Evolutionary conservation across 768 basidiomycete species (phyloP).

Genomic region (Lentinula sp.): DNA sequence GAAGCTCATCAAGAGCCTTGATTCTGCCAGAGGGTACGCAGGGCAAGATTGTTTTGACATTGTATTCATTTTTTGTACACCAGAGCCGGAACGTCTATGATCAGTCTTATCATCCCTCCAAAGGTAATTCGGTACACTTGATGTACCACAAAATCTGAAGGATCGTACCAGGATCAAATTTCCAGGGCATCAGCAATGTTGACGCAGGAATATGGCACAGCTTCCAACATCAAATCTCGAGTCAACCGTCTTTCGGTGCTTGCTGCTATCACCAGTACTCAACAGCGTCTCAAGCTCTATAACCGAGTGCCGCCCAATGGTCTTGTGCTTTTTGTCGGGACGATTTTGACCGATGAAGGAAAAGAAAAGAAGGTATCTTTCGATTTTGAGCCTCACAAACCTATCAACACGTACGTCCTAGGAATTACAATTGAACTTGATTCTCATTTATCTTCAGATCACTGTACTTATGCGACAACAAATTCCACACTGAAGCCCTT

Average conservation of each 20-base stretch:
- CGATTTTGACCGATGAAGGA: conserved; percentile 95
- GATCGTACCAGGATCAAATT: conserved; percentile 70
- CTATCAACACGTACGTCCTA: conserved; percentile 89
- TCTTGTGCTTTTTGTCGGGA: conserved; percentile 96
- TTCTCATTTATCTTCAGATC: conserved; percentile 45
- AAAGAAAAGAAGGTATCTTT: conserved; percentile 99
- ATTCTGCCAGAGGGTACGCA: conserved; percentile 80
- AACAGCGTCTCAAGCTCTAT: conserved; percentile 95
- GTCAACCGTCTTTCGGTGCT: conserved; percentile 97
- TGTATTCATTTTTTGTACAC: conserved; percentile 18
- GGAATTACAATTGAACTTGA: no score
- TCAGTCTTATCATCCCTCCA: conserved; percentile 94
- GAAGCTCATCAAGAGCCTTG: conserved; percentile 98
- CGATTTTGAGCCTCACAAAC: conserved; percentile 98
- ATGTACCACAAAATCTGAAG: not conserved
- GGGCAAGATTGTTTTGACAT: not conserved
- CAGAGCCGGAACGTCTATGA: conserved; percentile 97
- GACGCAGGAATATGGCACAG: conserved; percentile 96
- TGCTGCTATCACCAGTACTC: conserved; percentile 96
- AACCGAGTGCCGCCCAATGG: conserved; percentile 95
- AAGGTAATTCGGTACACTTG: conserved; percentile 46
- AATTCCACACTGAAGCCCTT: conserved; percentile 97
- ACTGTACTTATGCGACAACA: conserved; percentile 98
- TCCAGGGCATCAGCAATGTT: conserved; percentile 93
- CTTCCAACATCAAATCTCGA: conserved; percentile 99